Base-by-base conservation (phyloP, 1,284 basidiomycete species). In the Fistulinella cinereoalba region DNA sequence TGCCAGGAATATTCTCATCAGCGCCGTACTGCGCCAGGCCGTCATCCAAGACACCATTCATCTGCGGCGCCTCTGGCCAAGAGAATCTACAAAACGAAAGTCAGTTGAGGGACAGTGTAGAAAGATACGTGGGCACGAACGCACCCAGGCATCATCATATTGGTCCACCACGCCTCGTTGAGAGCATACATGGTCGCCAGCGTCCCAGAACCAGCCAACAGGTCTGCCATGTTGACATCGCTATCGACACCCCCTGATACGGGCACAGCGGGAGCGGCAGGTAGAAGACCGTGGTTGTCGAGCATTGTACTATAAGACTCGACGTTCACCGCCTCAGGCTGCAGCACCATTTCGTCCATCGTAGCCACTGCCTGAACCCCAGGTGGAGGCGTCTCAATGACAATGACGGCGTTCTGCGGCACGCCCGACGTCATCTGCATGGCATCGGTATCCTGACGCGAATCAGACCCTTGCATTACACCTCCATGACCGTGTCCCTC, bases 61-160 rank as follows among this genome's bases (percentile, higher is more conserved):
- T 64, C 2, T 58, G 11, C 15, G 63, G 61, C 4, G 44, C 56
- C 1, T 65, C 66, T 1, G 63, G 63, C 62, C 66, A 65, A 2
- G 64, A 66, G 41, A 65, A 65, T 23, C 62, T 64, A 23, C 11
- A 19, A 9, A 34, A 34, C 33, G 18, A 34, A 6, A 12, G 9
- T 18, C 16, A 34, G 33, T 15, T 15, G 15, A 10, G 11, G 28
- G 21, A 31, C 28, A 31, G 15, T 12, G 15, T 12, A 19, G 9
- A 18, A 34, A 19, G 33, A 18, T 2, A 8, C 15, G 1, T 5
- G 33, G 12, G 32, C 33, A 34, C 21, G 9, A 11, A 49, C 67
- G 37, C 11, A 88, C 81, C 87, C 87, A 41, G 87, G 86, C 83
- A 88, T 85, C 82, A 89, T 82, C 79, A 87, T 83, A 44, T 78